Evolutionary conservation across 1,284 basidiomycete species (phyloP), one percentile per base, ranked within the genome.

Genomic region (Ustilago xerochloae): DNA sequence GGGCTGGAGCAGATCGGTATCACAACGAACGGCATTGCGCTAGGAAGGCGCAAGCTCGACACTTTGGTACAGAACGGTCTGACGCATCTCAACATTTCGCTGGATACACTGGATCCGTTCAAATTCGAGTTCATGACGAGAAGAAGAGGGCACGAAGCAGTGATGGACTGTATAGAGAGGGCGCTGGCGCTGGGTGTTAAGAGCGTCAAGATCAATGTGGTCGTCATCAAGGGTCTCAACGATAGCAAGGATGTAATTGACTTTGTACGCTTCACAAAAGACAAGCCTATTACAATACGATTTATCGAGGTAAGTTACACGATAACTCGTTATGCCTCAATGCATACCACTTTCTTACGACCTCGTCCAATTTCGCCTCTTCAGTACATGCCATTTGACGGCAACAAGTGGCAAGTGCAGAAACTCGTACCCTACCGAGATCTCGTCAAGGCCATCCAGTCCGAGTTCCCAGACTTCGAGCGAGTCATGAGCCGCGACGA

Each of bases 111-210:
- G 45, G 92, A 94, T 81, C 91, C 91, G 35, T 90, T 90, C 87
- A 93, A 92, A 81, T 94, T 94, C 81, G 92, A 93, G 83, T 87
- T 92, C 39, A 92, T 94, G 87, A 92, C 93, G 0, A 88, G 92
- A 51, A 53, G 71, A 8, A 41, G 76, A 62, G 92, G 92, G 2
- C 91, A 93, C 75, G 89, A 90, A 39, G 90, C 90, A 16, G 92
- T 93, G 38, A 84, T 93, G 49, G 88, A 88, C 57, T 86, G 91
- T 10, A 86, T 93, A n/a, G 85, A 91, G 33, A 84, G 86, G 20
- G 92, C 92, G 8, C 81, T 92, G 10, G 85, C 86, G 8, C 70
- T 85, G 12, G 75, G 71, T 6, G 24, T 79, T 12, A 85, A 87
- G 48, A 89, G 89, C 26, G 87, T 93, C 68, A 94, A 93, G 84